These are phyloP conservation scores for Cutaneotrichosporon cutaneum DNA, from an alignment of 1,284 basidiomycete species.

Conservation along the genomic window DNA sequence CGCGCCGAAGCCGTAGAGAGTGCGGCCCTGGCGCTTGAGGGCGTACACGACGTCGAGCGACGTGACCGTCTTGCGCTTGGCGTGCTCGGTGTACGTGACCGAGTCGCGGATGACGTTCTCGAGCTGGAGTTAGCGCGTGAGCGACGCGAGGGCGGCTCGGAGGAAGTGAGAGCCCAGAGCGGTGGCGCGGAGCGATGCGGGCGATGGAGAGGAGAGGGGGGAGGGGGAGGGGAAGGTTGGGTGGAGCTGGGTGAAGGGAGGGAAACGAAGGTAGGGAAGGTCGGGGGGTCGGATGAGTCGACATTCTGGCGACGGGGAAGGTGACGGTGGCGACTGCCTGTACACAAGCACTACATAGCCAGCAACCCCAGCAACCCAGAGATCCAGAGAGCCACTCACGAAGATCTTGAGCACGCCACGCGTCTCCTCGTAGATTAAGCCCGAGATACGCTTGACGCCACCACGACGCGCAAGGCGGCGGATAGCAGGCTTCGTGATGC, in stretches of 20 bases:
- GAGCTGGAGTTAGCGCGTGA: slow-evolving; percentile 27
- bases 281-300: neutral
- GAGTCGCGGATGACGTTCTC: slow-evolving; percentile 77
- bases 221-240: too few relatives aligned
- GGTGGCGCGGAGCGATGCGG: too few relatives aligned
- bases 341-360: too few relatives aligned
- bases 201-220: too few relatives aligned
- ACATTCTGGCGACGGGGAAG: too few relatives aligned
- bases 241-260: too few relatives aligned
- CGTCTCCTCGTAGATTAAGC: slow-evolving; percentile 90
- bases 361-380: too few relatives aligned
- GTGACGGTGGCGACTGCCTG: neutral
- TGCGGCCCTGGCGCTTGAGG: slow-evolving; percentile 84
- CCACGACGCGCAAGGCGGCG: slow-evolving; percentile 91
- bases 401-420: slow-evolving; percentile 79
- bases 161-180: neutral
- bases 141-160: too few relatives aligned
- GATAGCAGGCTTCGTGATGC: slow-evolving; percentile 86
- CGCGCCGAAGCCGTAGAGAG: slow-evolving; percentile 79
- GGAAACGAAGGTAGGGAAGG: neutral
- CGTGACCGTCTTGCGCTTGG: slow-evolving; percentile 86
- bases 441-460: slow-evolving; percentile 92
- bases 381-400: slow-evolving; percentile 34
- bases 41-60: slow-evolving; percentile 80
- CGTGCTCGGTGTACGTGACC: slow-evolving; percentile 89